phyloP scores from a whole-genome alignment of 352 stramenopile species.

The Pythium oligandrum region DNA sequence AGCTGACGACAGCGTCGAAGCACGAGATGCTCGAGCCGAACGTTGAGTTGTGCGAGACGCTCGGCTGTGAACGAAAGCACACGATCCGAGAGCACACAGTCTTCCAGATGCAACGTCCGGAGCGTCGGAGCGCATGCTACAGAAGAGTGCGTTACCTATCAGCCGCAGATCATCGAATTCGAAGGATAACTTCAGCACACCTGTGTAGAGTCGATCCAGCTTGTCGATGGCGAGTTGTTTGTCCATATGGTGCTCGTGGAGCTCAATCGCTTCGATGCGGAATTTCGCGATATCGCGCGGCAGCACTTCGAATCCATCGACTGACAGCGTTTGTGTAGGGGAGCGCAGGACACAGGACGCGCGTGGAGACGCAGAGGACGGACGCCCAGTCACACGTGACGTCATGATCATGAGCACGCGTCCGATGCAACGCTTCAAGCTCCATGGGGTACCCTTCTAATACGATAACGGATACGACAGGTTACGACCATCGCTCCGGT shows the following conservation, averaged over 20 bases:
- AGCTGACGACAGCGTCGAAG: slow-evolving; percentile 35
- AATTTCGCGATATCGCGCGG: background rate
- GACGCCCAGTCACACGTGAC: too few species aligned
- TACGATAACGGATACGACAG: too few species aligned
- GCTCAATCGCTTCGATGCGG: slow-evolving; percentile 3
- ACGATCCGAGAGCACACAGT: slow-evolving; percentile 35
- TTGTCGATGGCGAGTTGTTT: slow-evolving; percentile 9
- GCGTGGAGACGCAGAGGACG: too few species aligned
- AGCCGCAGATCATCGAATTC: background rate
- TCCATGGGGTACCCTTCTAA: too few species aligned
- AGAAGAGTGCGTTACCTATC: slow-evolving; percentile 1
- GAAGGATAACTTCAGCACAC: slow-evolving; percentile 2
- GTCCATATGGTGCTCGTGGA: slow-evolving; percentile 8
- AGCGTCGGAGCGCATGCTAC: slow-evolving; percentile 5
- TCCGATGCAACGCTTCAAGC: too few species aligned
- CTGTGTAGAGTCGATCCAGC: slow-evolving; percentile 24
- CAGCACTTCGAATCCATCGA: too few species aligned
- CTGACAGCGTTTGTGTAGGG: too few species aligned
- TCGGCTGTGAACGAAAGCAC: slow-evolving; percentile 27
- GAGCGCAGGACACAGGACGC: too few species aligned
- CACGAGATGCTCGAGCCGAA: slow-evolving; percentile 16
- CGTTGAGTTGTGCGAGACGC: slow-evolving; percentile 15
- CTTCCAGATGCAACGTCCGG: slow-evolving; percentile 28
- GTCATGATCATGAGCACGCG: too few species aligned
- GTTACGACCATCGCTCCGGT: too few species aligned